Percentiles rank a stretch among this genome's conserved stretches.
phyloP scores from a whole-genome alignment of 441 rosid genomes.

The Pelargonium cotyledonis region DNA sequence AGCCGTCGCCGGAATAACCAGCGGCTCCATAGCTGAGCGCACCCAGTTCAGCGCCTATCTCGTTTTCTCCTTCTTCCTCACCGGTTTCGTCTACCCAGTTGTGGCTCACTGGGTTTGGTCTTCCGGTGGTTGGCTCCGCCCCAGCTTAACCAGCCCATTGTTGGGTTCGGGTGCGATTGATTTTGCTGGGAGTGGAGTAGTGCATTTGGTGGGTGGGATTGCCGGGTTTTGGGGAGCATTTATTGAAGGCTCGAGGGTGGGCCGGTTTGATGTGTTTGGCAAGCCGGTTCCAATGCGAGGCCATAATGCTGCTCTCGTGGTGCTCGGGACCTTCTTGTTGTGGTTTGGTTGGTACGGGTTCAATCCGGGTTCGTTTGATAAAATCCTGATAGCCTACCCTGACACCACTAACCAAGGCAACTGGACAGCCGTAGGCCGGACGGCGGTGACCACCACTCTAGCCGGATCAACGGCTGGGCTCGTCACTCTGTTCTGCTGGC shows the following conservation, averaged over 20 bases:
- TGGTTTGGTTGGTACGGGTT: constrained; percentile 94
- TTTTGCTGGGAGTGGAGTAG: constrained; percentile 77
- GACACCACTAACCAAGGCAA: constrained; percentile 46
- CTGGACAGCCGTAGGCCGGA: constrained; percentile 57
- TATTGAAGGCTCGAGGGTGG: constrained; percentile 65
- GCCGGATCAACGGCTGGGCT: constrained; percentile 66
- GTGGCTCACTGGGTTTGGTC: constrained; percentile 83
- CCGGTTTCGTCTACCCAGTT: constrained; percentile 73
- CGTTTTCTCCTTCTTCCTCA: constrained; percentile 62
- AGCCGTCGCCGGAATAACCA: constrained; percentile 73
- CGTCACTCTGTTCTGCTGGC: constrained; percentile 48
- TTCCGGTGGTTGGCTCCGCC: constrained; percentile 59
- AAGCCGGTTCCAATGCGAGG: constrained; percentile 54
- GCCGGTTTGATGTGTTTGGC: constrained; percentile 64
- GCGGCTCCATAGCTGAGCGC: constrained; percentile 75
- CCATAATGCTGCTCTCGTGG: constrained; percentile 65
- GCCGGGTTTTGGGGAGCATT: constrained; percentile 70
- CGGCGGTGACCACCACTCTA: constrained; percentile 51
- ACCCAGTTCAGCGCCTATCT: constrained; percentile 76
- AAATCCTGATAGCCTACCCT: constrained; percentile 57
- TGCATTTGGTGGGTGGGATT: constrained; percentile 62
- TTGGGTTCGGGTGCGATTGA: constrained; percentile 71
- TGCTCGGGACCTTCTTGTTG: constrained; percentile 60
- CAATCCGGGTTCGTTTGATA: constrained; percentile 61
- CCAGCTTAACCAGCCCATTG: constrained; percentile 33